Evolutionary conservation across 768 basidiomycete species (phyloP).

Genomic region (Mycena haematopus): DNA sequence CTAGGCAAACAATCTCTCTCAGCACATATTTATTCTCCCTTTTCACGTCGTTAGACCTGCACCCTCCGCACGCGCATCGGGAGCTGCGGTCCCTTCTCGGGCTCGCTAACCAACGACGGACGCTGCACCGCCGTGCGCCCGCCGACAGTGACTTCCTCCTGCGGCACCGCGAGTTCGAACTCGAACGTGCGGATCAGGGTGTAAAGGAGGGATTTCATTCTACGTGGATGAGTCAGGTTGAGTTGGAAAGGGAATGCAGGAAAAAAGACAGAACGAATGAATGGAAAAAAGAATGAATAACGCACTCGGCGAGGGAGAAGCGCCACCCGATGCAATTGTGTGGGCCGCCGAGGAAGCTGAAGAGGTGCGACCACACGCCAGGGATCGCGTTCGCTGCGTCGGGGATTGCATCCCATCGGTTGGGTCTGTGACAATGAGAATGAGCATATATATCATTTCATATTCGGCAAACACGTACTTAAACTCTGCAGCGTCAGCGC

Average conservation of each 20-base stretch:
- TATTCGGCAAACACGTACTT: slow-evolving; percentile 33
- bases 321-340: slow-evolving; percentile 55
- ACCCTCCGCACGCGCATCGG: slow-evolving; percentile 9
- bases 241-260: neutral
- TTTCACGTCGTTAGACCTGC: too few species aligned
- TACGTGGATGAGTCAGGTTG: neutral
- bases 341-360: slow-evolving; percentile 55
- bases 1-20: too few species aligned
- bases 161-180: slow-evolving; percentile 44
- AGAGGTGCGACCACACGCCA: slow-evolving; percentile 25
- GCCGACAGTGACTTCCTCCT: slow-evolving; percentile 32
- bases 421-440: slow-evolving; percentile 42
- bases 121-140: slow-evolving; percentile 35
- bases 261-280: neutral
- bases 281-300: neutral
- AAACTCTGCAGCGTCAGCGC: slow-evolving; percentile 39
- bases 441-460: neutral
- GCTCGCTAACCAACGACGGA: slow-evolving; percentile 35
- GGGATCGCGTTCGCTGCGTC: slow-evolving; percentile 41
- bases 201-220: slow-evolving; percentile 43
- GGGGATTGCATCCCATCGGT: slow-evolving; percentile 48
- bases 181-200: slow-evolving; percentile 43
- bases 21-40: too few species aligned
- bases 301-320: slow-evolving; percentile 52
- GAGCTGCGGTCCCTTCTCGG: slow-evolving; percentile 16